Evolutionary conservation across 371 early-diverging fungal species (phyloP), one percentile per base, ranked within the genome.

Genomic region (Mortierella sp.): DNA sequence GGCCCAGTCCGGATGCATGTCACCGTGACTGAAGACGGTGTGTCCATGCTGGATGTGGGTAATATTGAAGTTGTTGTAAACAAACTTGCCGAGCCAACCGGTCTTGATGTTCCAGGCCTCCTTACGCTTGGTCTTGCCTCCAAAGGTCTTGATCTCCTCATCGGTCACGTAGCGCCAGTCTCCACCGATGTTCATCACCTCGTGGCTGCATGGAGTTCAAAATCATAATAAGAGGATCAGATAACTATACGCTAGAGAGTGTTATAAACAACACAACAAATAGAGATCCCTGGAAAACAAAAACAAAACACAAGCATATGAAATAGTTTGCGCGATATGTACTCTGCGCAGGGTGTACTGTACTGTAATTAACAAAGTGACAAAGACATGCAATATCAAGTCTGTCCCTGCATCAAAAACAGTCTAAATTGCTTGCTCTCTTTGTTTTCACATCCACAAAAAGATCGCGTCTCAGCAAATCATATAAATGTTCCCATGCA

Each of bases 21-120:
- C 94, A 42, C 91, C 94, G 70, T 94, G 94, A 31, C 87, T 83
- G 78, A 93, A 93, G 8, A 92, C 85, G 12, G 89, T 90, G 37
- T 80, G 75, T 14, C 80, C 82, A 23, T 88, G 83, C 4, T 92
- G 89, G 46, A 81, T 81, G 44, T 89, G 82, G 0, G 88, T 86
- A 56, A 92, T 80, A 53, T 89, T 86, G 34, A 85, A 76, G 32
- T 75, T 34, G 17, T 68, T 64, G 1, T 79, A 78, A 21, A 94
- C 69, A 34, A 86, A 86, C 15, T 76, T 59, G 2, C 94, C 94
- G 42, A 92, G 85, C 82, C 86, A 90, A 0, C 94, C 94, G 24
- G 71, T 53, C 5, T 86, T 80, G 21, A 71, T 56, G 41, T 81
- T 67, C 70, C 89, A 94, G 1, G 87, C 90, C 3, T 79, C 51